phyloP scores from a whole-genome alignment of 768 basidiomycete species.

The Boletales sp. region DNA sequence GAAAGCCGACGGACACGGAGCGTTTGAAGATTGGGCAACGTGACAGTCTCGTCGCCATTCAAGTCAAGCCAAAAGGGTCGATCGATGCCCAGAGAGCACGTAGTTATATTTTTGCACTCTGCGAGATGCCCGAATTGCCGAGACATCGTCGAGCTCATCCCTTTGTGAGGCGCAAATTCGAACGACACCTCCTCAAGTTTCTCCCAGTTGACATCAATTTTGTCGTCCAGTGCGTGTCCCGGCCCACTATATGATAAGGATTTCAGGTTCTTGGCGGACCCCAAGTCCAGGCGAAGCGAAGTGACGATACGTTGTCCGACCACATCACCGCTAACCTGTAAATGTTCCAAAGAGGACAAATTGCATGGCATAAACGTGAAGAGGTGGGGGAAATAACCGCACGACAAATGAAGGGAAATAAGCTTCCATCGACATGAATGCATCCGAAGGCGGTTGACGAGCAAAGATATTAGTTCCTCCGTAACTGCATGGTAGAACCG shows the following conservation, averaged over 20 bases:
- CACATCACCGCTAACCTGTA: slow-evolving; percentile 7
- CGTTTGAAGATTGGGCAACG: slow-evolving; percentile 9
- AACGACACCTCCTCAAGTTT: slow-evolving; percentile 13
- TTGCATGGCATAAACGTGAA: slow-evolving; percentile 14
- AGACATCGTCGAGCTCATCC: slow-evolving; percentile 2
- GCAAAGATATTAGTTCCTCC: slow-evolving; percentile 4
- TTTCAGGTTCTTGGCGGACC: slow-evolving; percentile 10
- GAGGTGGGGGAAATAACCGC: slow-evolving; percentile 13
- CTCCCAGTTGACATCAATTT: slow-evolving; percentile 10
- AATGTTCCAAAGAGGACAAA: slow-evolving; percentile 12
- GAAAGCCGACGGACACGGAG: slow-evolving; percentile 17
- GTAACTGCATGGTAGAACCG: slow-evolving; percentile 9
- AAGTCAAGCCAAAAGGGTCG: not conserved
- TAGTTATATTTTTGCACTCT: slow-evolving; percentile 19
- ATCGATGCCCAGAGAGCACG: slow-evolving; percentile 16
- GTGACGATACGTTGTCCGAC: not conserved
- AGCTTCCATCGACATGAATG: slow-evolving; percentile 18
- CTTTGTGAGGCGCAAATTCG: slow-evolving; percentile 2
- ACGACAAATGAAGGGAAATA: slow-evolving; percentile 10
- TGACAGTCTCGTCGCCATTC: not conserved
- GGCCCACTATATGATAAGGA: slow-evolving; percentile 16
- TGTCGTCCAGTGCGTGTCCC: not conserved
- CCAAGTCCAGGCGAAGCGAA: slow-evolving; percentile 1
- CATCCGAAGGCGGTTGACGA: slow-evolving; percentile 10
- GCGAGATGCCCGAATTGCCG: slow-evolving; percentile 5